Percentiles rank a stretch among this genome's conserved stretches.
Evolutionary conservation across 768 basidiomycete species (phyloP).

Genomic region (Auriscalpium vulgare): DNA sequence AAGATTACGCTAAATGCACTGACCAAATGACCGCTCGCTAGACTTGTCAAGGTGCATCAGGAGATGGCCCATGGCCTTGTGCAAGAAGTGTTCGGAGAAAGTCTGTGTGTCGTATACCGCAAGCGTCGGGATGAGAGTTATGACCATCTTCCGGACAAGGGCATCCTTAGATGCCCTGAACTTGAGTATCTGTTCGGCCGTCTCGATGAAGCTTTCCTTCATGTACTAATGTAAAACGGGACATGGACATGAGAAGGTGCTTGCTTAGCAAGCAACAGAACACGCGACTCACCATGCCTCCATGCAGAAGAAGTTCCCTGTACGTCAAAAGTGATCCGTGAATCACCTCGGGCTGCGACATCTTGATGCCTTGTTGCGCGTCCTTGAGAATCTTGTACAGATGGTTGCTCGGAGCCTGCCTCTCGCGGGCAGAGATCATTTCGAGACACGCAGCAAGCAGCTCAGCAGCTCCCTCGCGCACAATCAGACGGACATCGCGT

Average conservation of each 20-base stretch:
- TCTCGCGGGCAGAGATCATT: slow-evolving; percentile 70
- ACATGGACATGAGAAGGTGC: background rate
- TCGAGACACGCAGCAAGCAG: slow-evolving; percentile 86
- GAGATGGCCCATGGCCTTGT: slow-evolving; percentile 90
- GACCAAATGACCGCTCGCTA: slow-evolving; percentile 81
- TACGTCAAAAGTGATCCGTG: slow-evolving; percentile 90
- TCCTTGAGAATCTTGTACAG: slow-evolving; percentile 81
- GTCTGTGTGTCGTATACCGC: slow-evolving; percentile 91
- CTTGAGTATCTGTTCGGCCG: slow-evolving; percentile 82
- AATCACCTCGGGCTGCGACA: slow-evolving; percentile 76
- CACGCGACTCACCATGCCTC: slow-evolving; percentile 71
- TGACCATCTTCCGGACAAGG: slow-evolving; percentile 88
- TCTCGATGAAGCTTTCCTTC: slow-evolving; percentile 78
- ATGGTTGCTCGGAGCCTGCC: slow-evolving; percentile 55
- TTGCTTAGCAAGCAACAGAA: too few relatives aligned
- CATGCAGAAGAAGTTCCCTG: slow-evolving; percentile 83
- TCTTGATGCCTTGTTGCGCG: slow-evolving; percentile 75
- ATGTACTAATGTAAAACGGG: slow-evolving; percentile 50
- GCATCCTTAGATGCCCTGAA: slow-evolving; percentile 85
- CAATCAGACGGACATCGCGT: slow-evolving; percentile 84
- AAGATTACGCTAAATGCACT: slow-evolving; percentile 11
- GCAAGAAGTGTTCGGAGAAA: slow-evolving; percentile 85
- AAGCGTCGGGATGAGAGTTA: slow-evolving; percentile 89
- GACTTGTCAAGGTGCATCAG: slow-evolving; percentile 84
- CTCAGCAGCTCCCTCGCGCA: slow-evolving; percentile 89